phyloP scores from a whole-genome alignment of 1,284 basidiomycete genomes.

The Hypsizygus ulmarius region DNA sequence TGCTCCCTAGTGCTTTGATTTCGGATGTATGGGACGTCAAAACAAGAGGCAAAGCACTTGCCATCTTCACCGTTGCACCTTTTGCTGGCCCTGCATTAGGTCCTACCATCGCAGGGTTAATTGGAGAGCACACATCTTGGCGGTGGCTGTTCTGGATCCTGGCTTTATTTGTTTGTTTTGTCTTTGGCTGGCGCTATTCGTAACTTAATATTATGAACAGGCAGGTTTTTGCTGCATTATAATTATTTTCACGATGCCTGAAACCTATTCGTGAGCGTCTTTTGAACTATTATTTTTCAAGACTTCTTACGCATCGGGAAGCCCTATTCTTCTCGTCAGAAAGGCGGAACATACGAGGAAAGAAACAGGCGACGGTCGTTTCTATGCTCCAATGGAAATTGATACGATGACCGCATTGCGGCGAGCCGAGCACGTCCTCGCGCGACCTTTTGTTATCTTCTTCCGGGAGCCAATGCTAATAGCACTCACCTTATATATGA shows the following conservation, averaged over 20 bases:
- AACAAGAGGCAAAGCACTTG: constrained; percentile 66
- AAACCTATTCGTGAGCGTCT: constrained; percentile 57
- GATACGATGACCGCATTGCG: constrained; percentile 38
- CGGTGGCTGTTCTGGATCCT: constrained; percentile 79
- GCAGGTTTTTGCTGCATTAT: constrained; percentile 44
- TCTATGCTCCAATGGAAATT: constrained; percentile 52
- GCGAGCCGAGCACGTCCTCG: constrained; percentile 47
- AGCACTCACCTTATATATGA: constrained; percentile 67
- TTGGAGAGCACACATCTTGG: constrained; percentile 54
- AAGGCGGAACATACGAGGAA: constrained; percentile 43
- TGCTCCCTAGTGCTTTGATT: constrained; percentile 42
- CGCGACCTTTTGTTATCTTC: constrained; percentile 67
- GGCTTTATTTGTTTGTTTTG: constrained; percentile 55
- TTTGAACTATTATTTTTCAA: background rate
- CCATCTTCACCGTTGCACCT: constrained; percentile 70
- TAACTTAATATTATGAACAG: constrained; percentile 20
- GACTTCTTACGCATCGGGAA: constrained; percentile 19
- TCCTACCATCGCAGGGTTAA: constrained; percentile 63
- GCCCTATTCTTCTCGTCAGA: constrained; percentile 53
- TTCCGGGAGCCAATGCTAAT: constrained; percentile 78
- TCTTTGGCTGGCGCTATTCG: background rate
- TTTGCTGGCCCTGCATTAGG: constrained; percentile 68
- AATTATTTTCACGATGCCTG: constrained; percentile 70
- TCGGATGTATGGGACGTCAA: constrained; percentile 70
- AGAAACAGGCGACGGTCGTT: constrained; percentile 64